These are phyloP conservation scores for Globisporangium orthogonon DNA, from an alignment of 352 stramenopile genomes.

Conservation along the genomic window DNA sequence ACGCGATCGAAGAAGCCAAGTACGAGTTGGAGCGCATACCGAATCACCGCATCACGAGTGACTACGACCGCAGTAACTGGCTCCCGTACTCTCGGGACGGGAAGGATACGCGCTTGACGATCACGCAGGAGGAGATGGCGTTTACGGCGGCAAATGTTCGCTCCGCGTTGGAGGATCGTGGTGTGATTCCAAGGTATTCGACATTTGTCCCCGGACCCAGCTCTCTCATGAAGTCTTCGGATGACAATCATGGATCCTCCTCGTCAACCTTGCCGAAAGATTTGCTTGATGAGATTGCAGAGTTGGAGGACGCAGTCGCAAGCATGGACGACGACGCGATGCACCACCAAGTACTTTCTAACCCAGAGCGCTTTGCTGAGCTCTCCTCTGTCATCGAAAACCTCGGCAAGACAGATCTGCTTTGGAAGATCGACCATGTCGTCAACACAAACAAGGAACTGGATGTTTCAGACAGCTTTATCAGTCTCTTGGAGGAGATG, in stretches of 20 bases:
- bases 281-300: conserved; percentile 47
- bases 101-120: conserved; percentile 47
- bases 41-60: conserved; percentile 51
- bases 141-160: conserved; percentile 52
- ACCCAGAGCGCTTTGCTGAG: conserved; percentile 63
- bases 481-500: conserved; percentile 43
- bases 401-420: conserved; percentile 59
- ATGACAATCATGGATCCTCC: background rate
- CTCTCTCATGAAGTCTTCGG: conserved; percentile 1
- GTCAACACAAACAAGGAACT: conserved; percentile 58
- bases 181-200: conserved; percentile 44
- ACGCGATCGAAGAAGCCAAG: conserved; percentile 61
- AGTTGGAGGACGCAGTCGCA: conserved; percentile 47
- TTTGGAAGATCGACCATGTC: conserved; percentile 69
- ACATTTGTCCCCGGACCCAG: conserved; percentile 4
- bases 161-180: conserved; percentile 51
- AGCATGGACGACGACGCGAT: conserved; percentile 15
- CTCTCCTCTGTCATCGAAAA: conserved; percentile 55
- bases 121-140: conserved; percentile 62
- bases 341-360: conserved; percentile 27
- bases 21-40: conserved; percentile 61
- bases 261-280: conserved; percentile 27
- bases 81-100: conserved; percentile 42
- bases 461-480: conserved; percentile 36
- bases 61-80: conserved; percentile 46